Evolutionary conservation across 805 yeast species (phyloP).

Genomic region (Kodamaea laetipori): DNA sequence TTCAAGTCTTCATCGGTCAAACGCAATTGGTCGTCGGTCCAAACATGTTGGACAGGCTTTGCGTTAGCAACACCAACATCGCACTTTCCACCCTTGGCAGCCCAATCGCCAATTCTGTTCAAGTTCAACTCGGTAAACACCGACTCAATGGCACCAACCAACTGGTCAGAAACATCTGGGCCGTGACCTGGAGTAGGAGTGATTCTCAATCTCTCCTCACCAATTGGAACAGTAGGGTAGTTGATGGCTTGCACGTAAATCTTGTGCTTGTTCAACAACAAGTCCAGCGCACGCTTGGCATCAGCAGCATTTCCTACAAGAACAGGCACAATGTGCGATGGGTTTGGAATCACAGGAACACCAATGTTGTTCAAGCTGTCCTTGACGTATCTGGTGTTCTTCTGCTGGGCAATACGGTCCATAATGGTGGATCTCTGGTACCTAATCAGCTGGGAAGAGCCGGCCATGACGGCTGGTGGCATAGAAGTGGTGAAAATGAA

Average conservation of each 20-base stretch:
- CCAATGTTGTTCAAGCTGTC: slow-evolving; percentile 65
- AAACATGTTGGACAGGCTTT: slow-evolving; percentile 60
- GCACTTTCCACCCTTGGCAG: slow-evolving; percentile 78
- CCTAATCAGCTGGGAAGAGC: slow-evolving; percentile 84
- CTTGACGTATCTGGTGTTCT: slow-evolving; percentile 83
- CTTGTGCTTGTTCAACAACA: slow-evolving; percentile 76
- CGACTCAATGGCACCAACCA: slow-evolving; percentile 76
- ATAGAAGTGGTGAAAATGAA: slow-evolving; percentile 95
- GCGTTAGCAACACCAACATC: slow-evolving; percentile 73
- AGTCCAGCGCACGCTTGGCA: slow-evolving; percentile 89
- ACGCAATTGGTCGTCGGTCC: slow-evolving; percentile 82
- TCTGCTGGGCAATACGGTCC: slow-evolving; percentile 83
- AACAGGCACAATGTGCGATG: slow-evolving; percentile 95
- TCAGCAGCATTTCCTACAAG: slow-evolving; percentile 91
- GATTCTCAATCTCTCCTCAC: slow-evolving; percentile 92
- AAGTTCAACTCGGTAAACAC: slow-evolving; percentile 76
- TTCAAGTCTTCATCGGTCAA: slow-evolving; percentile 66
- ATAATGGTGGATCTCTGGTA: slow-evolving; percentile 75
- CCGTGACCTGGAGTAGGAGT: slow-evolving; percentile 99
- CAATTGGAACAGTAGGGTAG: slow-evolving; percentile 96
- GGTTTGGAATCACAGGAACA: slow-evolving; percentile 95
- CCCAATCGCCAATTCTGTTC: slow-evolving; percentile 79
- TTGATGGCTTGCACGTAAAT: slow-evolving; percentile 98
- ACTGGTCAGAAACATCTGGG: slow-evolving; percentile 69
- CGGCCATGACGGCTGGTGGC: slow-evolving; percentile 98